Evolutionary conservation across 208 protist species (phyloP), one percentile per base, ranked within the genome.

Genomic region (Spongospora subterranea): DNA sequence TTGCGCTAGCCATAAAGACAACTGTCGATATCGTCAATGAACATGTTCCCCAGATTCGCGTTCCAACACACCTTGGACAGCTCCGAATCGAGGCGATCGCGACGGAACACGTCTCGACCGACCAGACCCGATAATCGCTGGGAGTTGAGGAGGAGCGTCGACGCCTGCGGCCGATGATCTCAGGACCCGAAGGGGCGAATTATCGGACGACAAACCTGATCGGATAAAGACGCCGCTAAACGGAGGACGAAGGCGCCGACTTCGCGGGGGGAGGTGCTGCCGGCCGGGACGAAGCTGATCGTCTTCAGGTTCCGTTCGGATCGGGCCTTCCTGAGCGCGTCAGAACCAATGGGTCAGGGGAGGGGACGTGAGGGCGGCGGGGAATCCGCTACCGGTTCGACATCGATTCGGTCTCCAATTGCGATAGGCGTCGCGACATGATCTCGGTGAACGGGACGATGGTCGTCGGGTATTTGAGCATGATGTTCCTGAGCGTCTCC

Each of bases 121-220:
- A 82, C 11, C n/a, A 82, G n/a, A n/a, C 40, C 17, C 11, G 71
- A n/a, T 13, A 82, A 43, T 40, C 71, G 71, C n/a, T 82, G 71
- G 13, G 71, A 82, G 71, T 82, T 82, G 6, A 82, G n/a, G 13
- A 82, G 71, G 11, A 82, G 71, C 40, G 71, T 82, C n/a, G 71
- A 82, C 17, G 11, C 71, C 71, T 82, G n/a, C 54, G 29, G 29
- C n/a, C n/a, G 71, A 35, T 17, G 6, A n/a, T 35, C 13, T 82
- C 71, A 82, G 71, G 6, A 20, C n/a, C 6, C n/a, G 71, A 13
- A 82, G 35, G 35, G 35, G 71, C 20, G 71, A 82, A 35, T 17
- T 6, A 39, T 45, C 17, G 6, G 6, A 35, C 71, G 6, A 39
- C n/a, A 40, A 20, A 82, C 71, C n/a, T 40, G n/a, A 43, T 82